Evolutionary conservation across 169 alveolate species (phyloP).

Genomic region (Cystoisospora suis): DNA sequence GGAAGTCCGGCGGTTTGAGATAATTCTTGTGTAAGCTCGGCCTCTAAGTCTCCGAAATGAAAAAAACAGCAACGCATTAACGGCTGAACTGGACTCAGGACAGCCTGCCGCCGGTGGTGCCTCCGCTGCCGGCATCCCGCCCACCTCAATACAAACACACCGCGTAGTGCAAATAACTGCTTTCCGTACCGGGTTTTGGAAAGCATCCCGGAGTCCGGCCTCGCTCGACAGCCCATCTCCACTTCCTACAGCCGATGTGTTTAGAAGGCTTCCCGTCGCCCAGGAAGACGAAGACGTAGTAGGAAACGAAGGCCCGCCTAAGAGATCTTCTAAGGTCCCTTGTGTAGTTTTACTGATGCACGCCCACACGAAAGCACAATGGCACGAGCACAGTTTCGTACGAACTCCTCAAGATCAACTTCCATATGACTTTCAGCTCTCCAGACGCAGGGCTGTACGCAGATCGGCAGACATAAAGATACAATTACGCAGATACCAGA

Average conservation of each 20-base stretch:
- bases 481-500: not conserved
- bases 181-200: not conserved
- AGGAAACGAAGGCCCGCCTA: not conserved
- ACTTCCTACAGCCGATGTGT: not conserved
- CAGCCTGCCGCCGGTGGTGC: no score
- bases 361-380: not conserved
- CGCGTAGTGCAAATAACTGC: no score
- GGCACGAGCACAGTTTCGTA: not conserved
- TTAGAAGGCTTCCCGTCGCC: not conserved
- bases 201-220: slow-evolving; percentile 6
- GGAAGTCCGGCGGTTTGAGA: no score
- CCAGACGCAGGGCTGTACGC: no score
- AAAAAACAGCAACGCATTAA: not conserved
- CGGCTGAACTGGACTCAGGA: no score
- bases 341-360: not conserved
- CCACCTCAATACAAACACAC: no score
- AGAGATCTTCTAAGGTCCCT: not conserved
- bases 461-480: not conserved
- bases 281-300: not conserved
- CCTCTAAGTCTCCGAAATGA: not conserved
- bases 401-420: not conserved
- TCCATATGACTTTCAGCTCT: no score
- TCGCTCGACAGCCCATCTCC: not conserved
- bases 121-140: no score
- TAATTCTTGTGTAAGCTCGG: not conserved